Evolutionary conservation across 129 eudicot genomes (phyloP).

Genomic region (Smallanthus sonchifolius): DNA sequence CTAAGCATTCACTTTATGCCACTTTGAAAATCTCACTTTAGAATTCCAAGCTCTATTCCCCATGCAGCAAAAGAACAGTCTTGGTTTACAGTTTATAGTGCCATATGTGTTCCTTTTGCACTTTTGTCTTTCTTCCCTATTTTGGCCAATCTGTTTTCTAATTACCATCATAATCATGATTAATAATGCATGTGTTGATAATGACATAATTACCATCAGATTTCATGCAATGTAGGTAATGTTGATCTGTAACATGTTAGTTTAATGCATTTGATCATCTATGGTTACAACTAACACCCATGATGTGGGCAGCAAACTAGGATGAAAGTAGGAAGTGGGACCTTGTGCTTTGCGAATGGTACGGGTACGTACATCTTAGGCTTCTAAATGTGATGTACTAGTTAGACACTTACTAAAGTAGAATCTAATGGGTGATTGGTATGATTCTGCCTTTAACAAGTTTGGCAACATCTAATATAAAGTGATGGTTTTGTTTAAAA

Average conservation of each 20-base stretch:
- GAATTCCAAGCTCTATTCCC: slow-evolving; percentile 93
- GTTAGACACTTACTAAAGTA: slow-evolving; percentile 41
- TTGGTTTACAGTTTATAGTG: slow-evolving; percentile 66
- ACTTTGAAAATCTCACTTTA: slow-evolving; percentile 73
- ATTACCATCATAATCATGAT: slow-evolving; percentile 25
- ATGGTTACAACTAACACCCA: neutral
- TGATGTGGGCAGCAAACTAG: slow-evolving; percentile 14
- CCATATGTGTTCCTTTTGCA: slow-evolving; percentile 56
- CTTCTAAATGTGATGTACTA: slow-evolving; percentile 33
- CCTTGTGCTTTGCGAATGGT: slow-evolving; percentile 33
- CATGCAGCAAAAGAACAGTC: slow-evolving; percentile 58
- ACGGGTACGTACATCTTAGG: slow-evolving; percentile 35
- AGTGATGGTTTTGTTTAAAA: slow-evolving; percentile 32
- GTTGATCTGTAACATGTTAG: neutral
- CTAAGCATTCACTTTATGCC: slow-evolving; percentile 66
- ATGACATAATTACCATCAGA: slow-evolving; percentile 14
- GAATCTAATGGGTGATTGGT: slow-evolving; percentile 37
- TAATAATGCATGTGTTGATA: slow-evolving; percentile 20
- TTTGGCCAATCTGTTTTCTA: slow-evolving; percentile 23
- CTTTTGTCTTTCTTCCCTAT: slow-evolving; percentile 48
- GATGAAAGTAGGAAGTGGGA: slow-evolving; percentile 34
- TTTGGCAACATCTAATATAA: slow-evolving; percentile 32
- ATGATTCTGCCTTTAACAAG: slow-evolving; percentile 38
- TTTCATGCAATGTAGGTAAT: slow-evolving; percentile 1
- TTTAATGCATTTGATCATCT: neutral